Evolutionary conservation across 192 early-diverging fungal genomes (phyloP).

Genomic region (Blastocladiella britannica): DNA sequence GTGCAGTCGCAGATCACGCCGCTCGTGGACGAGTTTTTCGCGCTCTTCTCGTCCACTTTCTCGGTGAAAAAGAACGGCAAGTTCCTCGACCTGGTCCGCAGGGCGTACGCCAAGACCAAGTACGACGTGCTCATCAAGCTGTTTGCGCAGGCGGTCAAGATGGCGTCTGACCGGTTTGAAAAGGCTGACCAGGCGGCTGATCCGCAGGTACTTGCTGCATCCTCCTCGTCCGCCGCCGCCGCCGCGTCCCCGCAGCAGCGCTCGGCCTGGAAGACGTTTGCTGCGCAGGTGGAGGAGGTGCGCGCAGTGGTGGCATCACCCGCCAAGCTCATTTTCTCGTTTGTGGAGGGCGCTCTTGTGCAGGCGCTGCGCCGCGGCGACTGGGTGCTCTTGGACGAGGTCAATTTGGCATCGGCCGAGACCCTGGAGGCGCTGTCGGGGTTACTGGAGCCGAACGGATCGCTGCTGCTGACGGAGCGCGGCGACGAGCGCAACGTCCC

Average conservation of each 20-base stretch:
- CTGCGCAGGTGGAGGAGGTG: not conserved
- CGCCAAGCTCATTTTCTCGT: slow-evolving; percentile 63
- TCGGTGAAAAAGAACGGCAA: slow-evolving; percentile 65
- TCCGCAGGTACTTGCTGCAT: no score
- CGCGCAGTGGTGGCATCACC: not conserved
- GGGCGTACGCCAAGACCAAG: slow-evolving; percentile 46
- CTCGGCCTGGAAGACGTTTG: slow-evolving; percentile 6
- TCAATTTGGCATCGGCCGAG: slow-evolving; percentile 89
- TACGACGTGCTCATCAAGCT: slow-evolving; percentile 61
- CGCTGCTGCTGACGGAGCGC: slow-evolving; percentile 72
- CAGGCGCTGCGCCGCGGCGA: slow-evolving; percentile 72
- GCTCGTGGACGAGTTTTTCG: slow-evolving; percentile 65
- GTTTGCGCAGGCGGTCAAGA: slow-evolving; percentile 54
- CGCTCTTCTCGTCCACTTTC: slow-evolving; percentile 67
- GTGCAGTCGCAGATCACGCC: slow-evolving; percentile 51
- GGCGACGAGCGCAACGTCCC: slow-evolving; percentile 67
- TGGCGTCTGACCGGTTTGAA: slow-evolving; percentile 40
- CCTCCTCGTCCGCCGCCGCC: not conserved
- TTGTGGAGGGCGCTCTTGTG: slow-evolving; percentile 83
- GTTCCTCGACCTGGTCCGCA: slow-evolving; percentile 62
- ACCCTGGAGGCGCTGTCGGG: slow-evolving; percentile 83
- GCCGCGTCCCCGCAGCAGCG: not conserved
- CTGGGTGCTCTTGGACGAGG: slow-evolving; percentile 95
- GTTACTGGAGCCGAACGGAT: slow-evolving; percentile 52
- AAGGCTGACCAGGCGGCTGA: no score